A percentile compares a stretch with the other conserved stretches of the same genome.
These are phyloP conservation scores for Barnettozyma pratensis DNA, from an alignment of 805 yeast species.

Conservation along the genomic window DNA sequence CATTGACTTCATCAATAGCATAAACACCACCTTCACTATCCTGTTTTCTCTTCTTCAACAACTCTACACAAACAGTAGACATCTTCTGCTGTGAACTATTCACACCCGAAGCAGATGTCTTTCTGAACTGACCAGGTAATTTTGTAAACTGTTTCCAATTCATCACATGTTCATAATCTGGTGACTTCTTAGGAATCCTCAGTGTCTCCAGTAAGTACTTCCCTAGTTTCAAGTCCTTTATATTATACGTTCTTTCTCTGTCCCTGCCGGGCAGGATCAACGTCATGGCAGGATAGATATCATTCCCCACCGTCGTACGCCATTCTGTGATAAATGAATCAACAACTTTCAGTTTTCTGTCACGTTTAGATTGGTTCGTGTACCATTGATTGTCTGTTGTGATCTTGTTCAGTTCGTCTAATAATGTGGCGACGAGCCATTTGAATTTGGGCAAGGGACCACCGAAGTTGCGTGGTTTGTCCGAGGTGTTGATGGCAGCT, in stretches of 20 bases:
- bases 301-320: constrained; percentile 50
- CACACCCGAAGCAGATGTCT: constrained; percentile 6
- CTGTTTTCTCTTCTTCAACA: constrained; percentile 45
- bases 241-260: constrained; percentile 47
- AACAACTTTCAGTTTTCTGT: constrained; percentile 26
- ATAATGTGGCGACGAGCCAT: constrained; percentile 32
- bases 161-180: constrained; percentile 47
- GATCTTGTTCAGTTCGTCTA: constrained; percentile 25
- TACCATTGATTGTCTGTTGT: constrained; percentile 12
- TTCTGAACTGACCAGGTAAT: constrained; percentile 4
- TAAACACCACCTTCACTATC: constrained; percentile 30
- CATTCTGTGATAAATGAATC: constrained; percentile 42
- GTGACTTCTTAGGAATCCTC: constrained; percentile 54
- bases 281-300: constrained; percentile 64
- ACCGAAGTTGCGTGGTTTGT: constrained; percentile 15
- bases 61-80: constrained; percentile 43
- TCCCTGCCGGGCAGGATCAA: constrained; percentile 63
- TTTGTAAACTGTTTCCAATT: constrained; percentile 37
- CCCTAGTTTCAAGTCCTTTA: constrained; percentile 61
- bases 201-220: constrained; percentile 44
- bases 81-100: constrained; percentile 37
- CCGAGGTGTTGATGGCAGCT: neutral
- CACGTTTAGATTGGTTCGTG: constrained; percentile 5
- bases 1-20: constrained; percentile 46
- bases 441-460: constrained; percentile 33